Evolutionary conservation across 2,329 filamentous ascomycete species (phyloP).

Genomic region (Cladophialophora carrionii): DNA sequence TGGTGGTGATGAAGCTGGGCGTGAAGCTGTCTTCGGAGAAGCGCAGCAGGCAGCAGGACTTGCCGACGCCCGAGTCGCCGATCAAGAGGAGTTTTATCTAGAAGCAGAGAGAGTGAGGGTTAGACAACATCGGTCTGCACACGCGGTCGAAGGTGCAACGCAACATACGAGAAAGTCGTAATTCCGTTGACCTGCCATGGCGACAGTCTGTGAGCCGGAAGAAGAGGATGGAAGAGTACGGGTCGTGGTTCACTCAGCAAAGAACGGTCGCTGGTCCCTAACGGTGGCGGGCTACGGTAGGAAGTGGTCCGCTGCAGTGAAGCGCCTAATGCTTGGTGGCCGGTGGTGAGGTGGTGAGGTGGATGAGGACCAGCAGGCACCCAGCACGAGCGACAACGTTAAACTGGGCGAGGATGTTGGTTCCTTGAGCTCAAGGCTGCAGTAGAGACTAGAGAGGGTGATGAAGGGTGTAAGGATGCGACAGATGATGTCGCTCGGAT

Average conservation of each 20-base stretch:
- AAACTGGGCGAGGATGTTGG: not conserved
- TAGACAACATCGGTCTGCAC: constrained; percentile 4
- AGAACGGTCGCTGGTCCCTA: not conserved
- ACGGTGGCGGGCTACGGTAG: constrained; percentile 14
- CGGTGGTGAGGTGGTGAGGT: not conserved
- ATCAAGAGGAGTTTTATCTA: constrained; percentile 97
- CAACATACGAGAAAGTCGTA: constrained; percentile 93
- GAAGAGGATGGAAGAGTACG: not conserved
- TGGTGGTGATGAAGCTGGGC: constrained; percentile 96
- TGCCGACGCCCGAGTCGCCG: constrained; percentile 93
- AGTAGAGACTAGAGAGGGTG: constrained; percentile 3
- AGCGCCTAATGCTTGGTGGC: constrained; percentile 2
- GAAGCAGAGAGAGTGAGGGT: constrained; percentile 35
- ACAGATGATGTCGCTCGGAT: constrained; percentile 30
- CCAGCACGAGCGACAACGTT: not conserved
- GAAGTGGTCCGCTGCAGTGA: constrained; percentile 7
- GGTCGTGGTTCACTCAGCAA: constrained; percentile 6
- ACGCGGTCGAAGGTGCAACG: constrained; percentile 10
- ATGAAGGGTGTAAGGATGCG: constrained; percentile 19
- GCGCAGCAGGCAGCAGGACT: constrained; percentile 93
- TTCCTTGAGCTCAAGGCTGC: not conserved
- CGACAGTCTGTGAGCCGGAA: constrained; percentile 17
- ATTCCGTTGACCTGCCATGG: constrained; percentile 96
- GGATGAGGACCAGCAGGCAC: not conserved
- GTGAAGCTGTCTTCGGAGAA: constrained; percentile 99